Evolutionary conservation across 768 basidiomycete genomes (phyloP).

Genomic region (Trametopsis cervina): DNA sequence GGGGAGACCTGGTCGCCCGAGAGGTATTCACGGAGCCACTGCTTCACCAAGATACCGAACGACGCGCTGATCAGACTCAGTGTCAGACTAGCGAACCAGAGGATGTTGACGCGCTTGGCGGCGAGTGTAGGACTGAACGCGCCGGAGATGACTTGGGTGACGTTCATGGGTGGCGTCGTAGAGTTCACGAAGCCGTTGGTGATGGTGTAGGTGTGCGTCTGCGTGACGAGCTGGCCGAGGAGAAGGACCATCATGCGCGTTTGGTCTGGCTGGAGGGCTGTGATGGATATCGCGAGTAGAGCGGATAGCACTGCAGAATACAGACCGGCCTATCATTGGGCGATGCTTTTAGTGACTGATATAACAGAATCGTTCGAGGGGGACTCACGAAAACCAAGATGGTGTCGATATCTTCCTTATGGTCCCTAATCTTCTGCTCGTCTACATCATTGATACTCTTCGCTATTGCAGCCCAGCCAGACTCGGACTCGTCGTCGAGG

Average conservation of each 20-base stretch:
- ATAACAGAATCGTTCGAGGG: neutral
- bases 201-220: conserved; percentile 1
- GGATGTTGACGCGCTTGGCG: conserved; percentile 2
- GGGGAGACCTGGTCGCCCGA: neutral
- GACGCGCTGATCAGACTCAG: conserved; percentile 5
- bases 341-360: neutral
- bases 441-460: neutral
- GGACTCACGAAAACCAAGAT: conserved; percentile 4
- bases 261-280: neutral
- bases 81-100: conserved; percentile 8
- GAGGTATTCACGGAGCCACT: conserved; percentile 8
- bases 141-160: neutral
- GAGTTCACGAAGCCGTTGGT: neutral
- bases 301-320: conserved; percentile 4
- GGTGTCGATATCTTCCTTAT: conserved; percentile 7
- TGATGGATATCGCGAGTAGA: neutral
- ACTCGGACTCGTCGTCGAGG: too few species aligned
- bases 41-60: conserved; percentile 3
- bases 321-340: conserved; percentile 1
- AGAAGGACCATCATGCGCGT: neutral
- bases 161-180: neutral
- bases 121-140: neutral
- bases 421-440: conserved; percentile 1
- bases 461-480: neutral
- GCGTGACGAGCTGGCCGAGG: neutral